Conservation (phyloP, 225 moss, liverwort and hornwort genomes). For the Marchantia polymorpha region DNA sequence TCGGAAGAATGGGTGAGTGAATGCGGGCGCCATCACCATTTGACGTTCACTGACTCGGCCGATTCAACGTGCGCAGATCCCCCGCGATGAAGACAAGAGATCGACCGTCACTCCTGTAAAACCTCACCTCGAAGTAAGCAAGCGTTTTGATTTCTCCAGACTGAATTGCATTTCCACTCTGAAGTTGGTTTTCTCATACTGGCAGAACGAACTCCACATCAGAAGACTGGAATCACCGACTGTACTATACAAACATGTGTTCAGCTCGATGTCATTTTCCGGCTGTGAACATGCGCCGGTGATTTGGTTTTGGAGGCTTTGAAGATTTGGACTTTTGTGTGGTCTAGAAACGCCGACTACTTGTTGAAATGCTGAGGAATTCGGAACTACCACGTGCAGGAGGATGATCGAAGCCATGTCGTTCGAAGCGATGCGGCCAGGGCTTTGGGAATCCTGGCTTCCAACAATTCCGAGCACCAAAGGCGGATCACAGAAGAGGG, state of each 20-base stretch:
- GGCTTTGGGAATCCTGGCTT: constrained; percentile 34
- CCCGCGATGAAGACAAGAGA: no score
- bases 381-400: neutral
- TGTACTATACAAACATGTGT: no score
- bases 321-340: no score
- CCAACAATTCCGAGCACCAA: constrained; percentile 19
- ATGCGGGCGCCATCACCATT: neutral
- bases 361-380: neutral
- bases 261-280: no score
- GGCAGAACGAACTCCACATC: no score
- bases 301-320: no score
- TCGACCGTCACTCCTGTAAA: neutral
- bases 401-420: constrained; percentile 29
- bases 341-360: no score
- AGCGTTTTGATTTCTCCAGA: neutral
- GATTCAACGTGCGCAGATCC: neutral
- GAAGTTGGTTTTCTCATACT: no score
- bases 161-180: no score
- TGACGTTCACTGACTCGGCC: neutral
- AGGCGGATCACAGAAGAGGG: constrained; percentile 13
- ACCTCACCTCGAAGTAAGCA: neutral
- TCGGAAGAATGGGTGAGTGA: no score
- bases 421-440: constrained; percentile 40
- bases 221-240: no score
- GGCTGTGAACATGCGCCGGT: no score